Evolutionary conservation across 768 basidiomycete genomes (phyloP).

Genomic region (Dentipellis sp.): DNA sequence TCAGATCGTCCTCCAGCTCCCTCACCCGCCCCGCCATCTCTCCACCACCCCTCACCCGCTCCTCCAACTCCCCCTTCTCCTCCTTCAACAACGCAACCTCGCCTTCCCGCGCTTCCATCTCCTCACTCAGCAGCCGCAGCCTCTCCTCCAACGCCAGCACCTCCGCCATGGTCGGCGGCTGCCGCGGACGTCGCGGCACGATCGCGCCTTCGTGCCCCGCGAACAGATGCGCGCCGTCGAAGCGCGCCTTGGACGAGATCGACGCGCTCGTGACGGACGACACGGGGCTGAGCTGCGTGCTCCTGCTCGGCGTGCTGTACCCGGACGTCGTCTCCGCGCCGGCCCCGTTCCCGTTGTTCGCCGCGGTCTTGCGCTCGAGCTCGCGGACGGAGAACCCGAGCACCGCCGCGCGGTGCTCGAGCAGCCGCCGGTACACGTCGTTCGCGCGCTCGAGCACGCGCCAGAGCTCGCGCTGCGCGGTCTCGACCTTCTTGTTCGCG

Average conservation of each 20-base stretch:
- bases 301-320: neutral
- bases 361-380: constrained; percentile 14
- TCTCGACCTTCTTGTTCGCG: constrained; percentile 65
- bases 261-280: constrained; percentile 31
- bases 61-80: constrained; percentile 45
- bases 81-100: constrained; percentile 43
- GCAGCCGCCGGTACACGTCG: constrained; percentile 53
- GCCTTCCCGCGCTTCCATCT: constrained; percentile 49
- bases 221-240: constrained; percentile 80
- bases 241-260: constrained; percentile 42
- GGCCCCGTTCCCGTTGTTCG: constrained; percentile 12
- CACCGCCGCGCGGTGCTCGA: constrained; percentile 80
- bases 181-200: constrained; percentile 38
- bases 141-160: constrained; percentile 50
- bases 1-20: constrained; percentile 37
- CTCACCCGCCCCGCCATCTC: constrained; percentile 26
- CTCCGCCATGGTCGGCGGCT: constrained; percentile 35
- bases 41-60: constrained; percentile 36
- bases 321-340: constrained; percentile 43
- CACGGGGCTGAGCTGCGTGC: constrained; percentile 6
- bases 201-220: constrained; percentile 70
- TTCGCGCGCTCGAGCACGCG: constrained; percentile 53
- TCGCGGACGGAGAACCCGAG: constrained; percentile 52
- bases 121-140: constrained; percentile 52
- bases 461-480: constrained; percentile 63